Conservation (phyloP, 345 rosid genomes). For the Arabis alpina region DNA sequence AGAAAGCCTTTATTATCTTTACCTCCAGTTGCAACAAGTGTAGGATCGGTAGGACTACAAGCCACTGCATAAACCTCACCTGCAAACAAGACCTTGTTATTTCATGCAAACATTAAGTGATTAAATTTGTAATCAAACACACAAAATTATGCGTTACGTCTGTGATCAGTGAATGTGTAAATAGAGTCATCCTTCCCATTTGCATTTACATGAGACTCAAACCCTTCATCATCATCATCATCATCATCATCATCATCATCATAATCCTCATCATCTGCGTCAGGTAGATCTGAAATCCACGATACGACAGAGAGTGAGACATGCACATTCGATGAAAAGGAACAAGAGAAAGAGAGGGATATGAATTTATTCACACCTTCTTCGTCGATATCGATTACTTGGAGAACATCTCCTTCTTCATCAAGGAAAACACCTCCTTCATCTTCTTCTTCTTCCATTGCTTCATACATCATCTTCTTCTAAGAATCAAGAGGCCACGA, state of each 20-base stretch:
- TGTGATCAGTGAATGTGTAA: constrained; percentile 89
- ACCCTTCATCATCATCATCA: constrained; percentile 45
- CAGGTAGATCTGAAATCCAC: constrained; percentile 70
- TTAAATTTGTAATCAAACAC: too few relatives aligned
- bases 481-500: too few relatives aligned
- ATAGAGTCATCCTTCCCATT: constrained; percentile 83
- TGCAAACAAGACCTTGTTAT: too few relatives aligned
- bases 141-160: too few relatives aligned
- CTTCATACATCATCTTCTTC: constrained; percentile 39
- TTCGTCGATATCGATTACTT: constrained; percentile 70
- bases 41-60: constrained; percentile 80
- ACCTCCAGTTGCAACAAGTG: constrained; percentile 89
- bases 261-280: constrained; percentile 68
- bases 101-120: too few relatives aligned
- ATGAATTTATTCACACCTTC: constrained; percentile 60
- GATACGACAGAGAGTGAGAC: neutral
- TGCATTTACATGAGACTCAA: too few relatives aligned
- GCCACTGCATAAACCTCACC: constrained; percentile 79
- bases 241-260: too few relatives aligned
- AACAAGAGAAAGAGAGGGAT: neutral
- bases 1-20: constrained; percentile 82
- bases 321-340: neutral
- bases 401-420: constrained; percentile 71
- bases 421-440: constrained; percentile 70
- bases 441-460: constrained; percentile 50